phyloP scores from a whole-genome alignment of 306 rosid genomes.

The Crotalaria pallida region DNA sequence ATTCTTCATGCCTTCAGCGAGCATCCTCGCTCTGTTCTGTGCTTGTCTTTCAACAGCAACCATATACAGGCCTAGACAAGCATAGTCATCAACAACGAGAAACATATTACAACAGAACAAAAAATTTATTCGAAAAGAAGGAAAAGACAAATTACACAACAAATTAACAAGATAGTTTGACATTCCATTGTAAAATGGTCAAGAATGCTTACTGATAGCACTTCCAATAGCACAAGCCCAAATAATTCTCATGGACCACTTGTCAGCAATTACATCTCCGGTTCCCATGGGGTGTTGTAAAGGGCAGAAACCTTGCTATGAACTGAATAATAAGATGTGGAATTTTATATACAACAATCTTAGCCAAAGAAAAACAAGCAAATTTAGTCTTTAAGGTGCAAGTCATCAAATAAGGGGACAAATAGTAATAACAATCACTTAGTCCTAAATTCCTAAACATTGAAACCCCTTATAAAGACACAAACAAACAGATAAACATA shows the following conservation, averaged over 20 bases:
- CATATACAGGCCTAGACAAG: no score
- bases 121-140: neutral
- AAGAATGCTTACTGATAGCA: conserved; percentile 34
- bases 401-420: neutral
- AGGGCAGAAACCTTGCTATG: conserved; percentile 9
- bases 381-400: neutral
- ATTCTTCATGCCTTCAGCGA: no score
- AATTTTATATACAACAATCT: no score
- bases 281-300: conserved; percentile 28
- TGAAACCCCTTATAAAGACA: neutral
- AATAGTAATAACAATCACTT: neutral
- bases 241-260: conserved; percentile 51
- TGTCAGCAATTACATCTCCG: conserved; percentile 39
- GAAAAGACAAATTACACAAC: neutral
- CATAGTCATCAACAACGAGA: no score
- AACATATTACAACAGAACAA: no score
- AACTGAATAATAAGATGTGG: neutral
- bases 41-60: no score
- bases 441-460: neutral
- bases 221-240: conserved; percentile 48
- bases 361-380: neutral
- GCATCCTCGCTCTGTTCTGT: no score
- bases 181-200: neutral
- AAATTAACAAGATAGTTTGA: neutral
- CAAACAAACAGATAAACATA: neutral